Evolutionary conservation across 345 rosid species (phyloP), one percentile per base, ranked within the genome.

Genomic region (Eucalyptus guilfoylei): DNA sequence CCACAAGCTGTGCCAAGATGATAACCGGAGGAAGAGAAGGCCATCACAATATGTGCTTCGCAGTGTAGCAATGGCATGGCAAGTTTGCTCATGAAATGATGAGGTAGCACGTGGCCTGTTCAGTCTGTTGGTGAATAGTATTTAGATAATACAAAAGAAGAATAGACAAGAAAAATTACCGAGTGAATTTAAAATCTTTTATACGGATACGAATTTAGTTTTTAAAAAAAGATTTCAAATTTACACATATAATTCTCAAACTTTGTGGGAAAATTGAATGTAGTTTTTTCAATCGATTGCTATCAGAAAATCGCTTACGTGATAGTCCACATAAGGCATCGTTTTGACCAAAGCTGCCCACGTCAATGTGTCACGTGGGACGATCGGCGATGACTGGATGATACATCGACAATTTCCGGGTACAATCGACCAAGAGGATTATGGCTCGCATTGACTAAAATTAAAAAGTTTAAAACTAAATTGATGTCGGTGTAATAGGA

Each of bases 311-410:
- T 30, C 2, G 5, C 9, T 30, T 14, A 62, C 3, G 0, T 64
- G 34, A 6, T 7, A 13, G 9, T 64, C 1, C 34, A 64, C 9
- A 0, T 62, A 64, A 30, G 19, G 72, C 1, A 3, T 28, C 0
- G 8, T 28, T 62, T 60, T 4, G 8, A 62, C 8, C 32, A 28
- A 62, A 62, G 34, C 16, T 28, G 5, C 32, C 14, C 32, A 60
- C 4, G 0, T 60, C 0, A 0, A 1, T 2, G 0, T 0, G 3
- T 28, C 34, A 62, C 2, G 8, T 3, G 8, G 1, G 69, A 62
- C 15, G 4, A 62, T 3, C 0, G 1, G 34, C 9, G 0, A 28
- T 62, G 4, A 28, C 0, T 1, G 15, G 16, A 28, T 1, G 2
- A 12, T 4, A 62, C 0, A 1, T 62, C 0, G 7, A 13, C 8